These are phyloP conservation scores for Penicillium macrosclerotiorum DNA, from an alignment of 495 filamentous ascomycete genomes.

Conservation along the genomic window DNA sequence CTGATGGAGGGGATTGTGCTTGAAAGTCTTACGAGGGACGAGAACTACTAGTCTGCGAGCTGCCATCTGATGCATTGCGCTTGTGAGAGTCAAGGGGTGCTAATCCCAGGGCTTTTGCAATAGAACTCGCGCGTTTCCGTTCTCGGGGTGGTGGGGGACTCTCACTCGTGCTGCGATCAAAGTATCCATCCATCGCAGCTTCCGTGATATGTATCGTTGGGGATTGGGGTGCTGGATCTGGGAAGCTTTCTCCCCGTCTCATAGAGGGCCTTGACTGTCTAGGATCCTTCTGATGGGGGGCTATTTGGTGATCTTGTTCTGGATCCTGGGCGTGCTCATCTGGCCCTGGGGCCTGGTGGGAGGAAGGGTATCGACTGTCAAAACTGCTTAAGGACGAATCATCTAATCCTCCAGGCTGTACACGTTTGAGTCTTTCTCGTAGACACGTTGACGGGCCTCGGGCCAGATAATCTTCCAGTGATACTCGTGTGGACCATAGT, in stretches of 20 bases:
- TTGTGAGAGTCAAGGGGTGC: conserved; percentile 12
- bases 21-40: conserved; percentile 17
- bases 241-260: conserved; percentile 25
- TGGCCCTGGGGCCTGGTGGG: conserved; percentile 9
- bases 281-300: conserved; percentile 3
- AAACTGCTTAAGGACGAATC: conserved; percentile 37
- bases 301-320: conserved; percentile 1
- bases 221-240: conserved; percentile 15
- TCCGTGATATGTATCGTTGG: conserved; percentile 37
- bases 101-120: conserved; percentile 12
- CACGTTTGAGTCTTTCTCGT: conserved; percentile 26
- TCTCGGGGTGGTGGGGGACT: conserved; percentile 17
- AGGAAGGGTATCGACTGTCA: conserved; percentile 30
- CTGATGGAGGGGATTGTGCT: too few species aligned
- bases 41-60: conserved; percentile 17
- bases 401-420: conserved; percentile 23
- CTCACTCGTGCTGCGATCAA: conserved; percentile 20
- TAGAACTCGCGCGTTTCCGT: conserved; percentile 2
- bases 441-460: conserved; percentile 32
- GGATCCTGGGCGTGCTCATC: conserved; percentile 8
- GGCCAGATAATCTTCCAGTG: conserved; percentile 45
- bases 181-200: conserved; percentile 22
- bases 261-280: conserved; percentile 21
- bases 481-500: conserved; percentile 52
- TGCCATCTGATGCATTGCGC: conserved; percentile 17